Conservation (phyloP, 495 filamentous ascomycete species). For the Penicillium bialowiezense region DNA sequence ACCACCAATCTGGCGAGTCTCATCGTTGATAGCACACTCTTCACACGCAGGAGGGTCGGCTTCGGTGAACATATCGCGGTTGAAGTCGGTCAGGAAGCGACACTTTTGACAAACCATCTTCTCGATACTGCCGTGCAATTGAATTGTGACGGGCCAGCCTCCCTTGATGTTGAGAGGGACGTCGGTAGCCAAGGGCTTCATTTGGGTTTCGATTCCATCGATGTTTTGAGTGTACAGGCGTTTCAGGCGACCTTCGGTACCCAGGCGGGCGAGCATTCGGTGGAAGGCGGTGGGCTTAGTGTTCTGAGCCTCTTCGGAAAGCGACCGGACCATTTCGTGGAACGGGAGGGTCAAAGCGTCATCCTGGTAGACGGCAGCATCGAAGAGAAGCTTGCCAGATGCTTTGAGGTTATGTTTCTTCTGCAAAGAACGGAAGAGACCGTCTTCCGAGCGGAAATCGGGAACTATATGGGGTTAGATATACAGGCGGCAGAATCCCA, state of each 20-base stretch:
- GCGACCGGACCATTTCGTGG: conserved; percentile 90
- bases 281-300: conserved; percentile 88
- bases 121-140: conserved; percentile 88
- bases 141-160: conserved; percentile 89
- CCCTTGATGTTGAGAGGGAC: conserved; percentile 77
- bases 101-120: conserved; percentile 97
- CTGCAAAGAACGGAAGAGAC: conserved; percentile 79
- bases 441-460: conserved; percentile 88
- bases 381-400: conserved; percentile 93
- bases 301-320: conserved; percentile 69
- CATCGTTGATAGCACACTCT: conserved; percentile 70
- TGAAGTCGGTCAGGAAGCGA: conserved; percentile 68
- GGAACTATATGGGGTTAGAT: conserved; percentile 62
- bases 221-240: conserved; percentile 96
- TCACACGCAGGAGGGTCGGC: conserved; percentile 79
- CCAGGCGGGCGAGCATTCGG: conserved; percentile 85
- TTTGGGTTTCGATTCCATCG: conserved; percentile 85
- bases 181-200: conserved; percentile 73
- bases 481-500: conserved; percentile 61
- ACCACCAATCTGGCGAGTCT: conserved; percentile 72
- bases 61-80: conserved; percentile 77
- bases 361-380: conserved; percentile 94
- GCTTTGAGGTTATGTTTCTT: conserved; percentile 86
- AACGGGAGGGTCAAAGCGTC: conserved; percentile 83
- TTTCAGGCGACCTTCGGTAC: conserved; percentile 84